Percentiles rank a stretch among this genome's conserved stretches.
Conservation (phyloP, 805 yeast genomes). For the Lipomyces japonicus region DNA sequence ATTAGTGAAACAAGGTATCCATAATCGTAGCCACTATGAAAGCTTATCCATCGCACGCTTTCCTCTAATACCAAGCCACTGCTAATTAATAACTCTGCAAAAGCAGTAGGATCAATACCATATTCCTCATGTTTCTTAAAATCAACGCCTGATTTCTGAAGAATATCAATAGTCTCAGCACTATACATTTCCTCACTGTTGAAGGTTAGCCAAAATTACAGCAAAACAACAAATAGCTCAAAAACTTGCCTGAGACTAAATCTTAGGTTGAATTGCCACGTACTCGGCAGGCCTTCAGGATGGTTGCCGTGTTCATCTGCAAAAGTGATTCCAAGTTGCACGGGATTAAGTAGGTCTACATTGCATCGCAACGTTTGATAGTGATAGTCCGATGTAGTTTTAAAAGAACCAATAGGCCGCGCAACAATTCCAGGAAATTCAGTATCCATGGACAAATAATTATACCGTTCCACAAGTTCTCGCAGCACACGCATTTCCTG, state of each 20-base stretch:
- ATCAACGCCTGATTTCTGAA: constrained; percentile 78
- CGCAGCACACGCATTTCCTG: constrained; percentile 42
- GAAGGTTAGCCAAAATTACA: constrained; percentile 26
- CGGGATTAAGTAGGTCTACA: constrained; percentile 77
- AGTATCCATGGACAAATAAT: constrained; percentile 52
- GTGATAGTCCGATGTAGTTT: constrained; percentile 86
- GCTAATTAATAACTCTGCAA: constrained; percentile 79
- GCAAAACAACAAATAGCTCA: too few relatives aligned
- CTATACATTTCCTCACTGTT: constrained; percentile 67
- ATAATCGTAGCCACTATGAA: constrained; percentile 88
- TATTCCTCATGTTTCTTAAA: constrained; percentile 65
- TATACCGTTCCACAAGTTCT: constrained; percentile 39
- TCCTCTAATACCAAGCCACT: constrained; percentile 78
- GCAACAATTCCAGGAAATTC: constrained; percentile 97
- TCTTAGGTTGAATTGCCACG: constrained; percentile 96
- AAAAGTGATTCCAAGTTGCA: constrained; percentile 79
- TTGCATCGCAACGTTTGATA: constrained; percentile 92
- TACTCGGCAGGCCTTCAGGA: constrained; percentile 62
- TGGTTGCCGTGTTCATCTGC: constrained; percentile 65
- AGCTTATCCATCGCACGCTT: constrained; percentile 79
- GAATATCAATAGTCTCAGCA: constrained; percentile 73
- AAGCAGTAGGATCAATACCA: constrained; percentile 76
- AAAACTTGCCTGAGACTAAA: constrained; percentile 54
- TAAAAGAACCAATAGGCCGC: constrained; percentile 90
- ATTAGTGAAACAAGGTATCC: constrained; percentile 80